Evolutionary conservation across 345 rosid genomes (phyloP).

Genomic region (Syzygium oleosum): DNA sequence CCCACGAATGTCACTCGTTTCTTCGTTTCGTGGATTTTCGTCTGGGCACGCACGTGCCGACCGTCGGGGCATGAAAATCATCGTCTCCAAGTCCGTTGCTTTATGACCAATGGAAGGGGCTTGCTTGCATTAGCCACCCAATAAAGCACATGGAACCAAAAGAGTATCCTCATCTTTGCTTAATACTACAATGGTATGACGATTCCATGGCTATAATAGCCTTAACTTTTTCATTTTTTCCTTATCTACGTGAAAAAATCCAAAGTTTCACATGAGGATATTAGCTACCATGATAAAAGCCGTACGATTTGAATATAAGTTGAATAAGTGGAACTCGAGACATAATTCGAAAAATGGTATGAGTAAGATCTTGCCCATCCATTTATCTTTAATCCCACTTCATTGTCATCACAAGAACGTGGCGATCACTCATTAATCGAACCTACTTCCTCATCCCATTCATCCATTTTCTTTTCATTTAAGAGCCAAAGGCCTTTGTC

Average conservation of each 20-base stretch:
- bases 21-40: neutral
- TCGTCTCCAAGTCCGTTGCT: neutral
- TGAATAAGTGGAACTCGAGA: too few relatives aligned
- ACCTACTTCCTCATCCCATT: neutral
- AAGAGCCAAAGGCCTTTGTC: neutral
- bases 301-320: neutral
- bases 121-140: neutral
- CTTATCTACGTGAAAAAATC: neutral
- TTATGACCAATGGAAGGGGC: neutral
- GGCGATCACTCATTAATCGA: neutral
- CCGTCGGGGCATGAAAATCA: fast-evolving
- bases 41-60: neutral
- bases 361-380: too few relatives aligned
- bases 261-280: neutral
- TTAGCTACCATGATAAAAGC: neutral
- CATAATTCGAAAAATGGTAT: too few relatives aligned
- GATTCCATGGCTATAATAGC: neutral
- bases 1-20: neutral
- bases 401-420: neutral
- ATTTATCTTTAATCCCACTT: too few relatives aligned
- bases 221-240: neutral
- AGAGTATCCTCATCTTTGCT: neutral
- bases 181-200: neutral
- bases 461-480: neutral
- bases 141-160: neutral